Evolutionary conservation across 805 yeast genomes (phyloP).

Genomic region (Priceomyces melissophilus): DNA sequence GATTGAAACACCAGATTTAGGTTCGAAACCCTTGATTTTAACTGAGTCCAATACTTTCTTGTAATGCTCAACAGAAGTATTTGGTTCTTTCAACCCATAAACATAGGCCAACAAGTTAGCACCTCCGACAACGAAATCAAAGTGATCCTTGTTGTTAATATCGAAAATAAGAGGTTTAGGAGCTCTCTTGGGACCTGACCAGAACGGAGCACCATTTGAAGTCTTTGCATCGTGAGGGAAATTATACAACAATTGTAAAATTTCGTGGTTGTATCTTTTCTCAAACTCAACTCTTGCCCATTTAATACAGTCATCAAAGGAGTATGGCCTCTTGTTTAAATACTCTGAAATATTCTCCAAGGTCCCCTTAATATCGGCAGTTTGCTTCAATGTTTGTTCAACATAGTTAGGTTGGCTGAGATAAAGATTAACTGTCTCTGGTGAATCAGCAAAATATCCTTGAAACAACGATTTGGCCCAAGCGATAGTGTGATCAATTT

Average conservation of each 20-base stretch:
- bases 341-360: constrained; percentile 76
- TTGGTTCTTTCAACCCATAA: constrained; percentile 83
- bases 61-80: constrained; percentile 51
- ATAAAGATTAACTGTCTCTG: constrained; percentile 89
- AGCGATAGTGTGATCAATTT: constrained; percentile 97
- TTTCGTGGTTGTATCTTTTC: constrained; percentile 78
- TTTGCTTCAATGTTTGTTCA: constrained; percentile 85
- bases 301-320: constrained; percentile 87
- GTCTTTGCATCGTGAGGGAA: constrained; percentile 94
- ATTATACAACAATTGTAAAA: constrained; percentile 84
- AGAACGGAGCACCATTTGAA: constrained; percentile 86
- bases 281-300: constrained; percentile 96
- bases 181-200: constrained; percentile 98
- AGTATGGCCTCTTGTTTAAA: constrained; percentile 77
- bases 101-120: constrained; percentile 90
- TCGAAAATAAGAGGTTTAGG: constrained; percentile 85
- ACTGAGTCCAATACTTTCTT: constrained; percentile 49
- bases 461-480: constrained; percentile 97
- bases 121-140: constrained; percentile 79
- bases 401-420: constrained; percentile 89
- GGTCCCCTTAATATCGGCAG: constrained; percentile 86
- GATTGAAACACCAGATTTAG: constrained; percentile 72
- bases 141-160: constrained; percentile 70
- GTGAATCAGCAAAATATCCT: constrained; percentile 86
- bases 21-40: constrained; percentile 55